Conservation (phyloP, 73 alveolate genomes). For the Durusdinium trenchii region DNA sequence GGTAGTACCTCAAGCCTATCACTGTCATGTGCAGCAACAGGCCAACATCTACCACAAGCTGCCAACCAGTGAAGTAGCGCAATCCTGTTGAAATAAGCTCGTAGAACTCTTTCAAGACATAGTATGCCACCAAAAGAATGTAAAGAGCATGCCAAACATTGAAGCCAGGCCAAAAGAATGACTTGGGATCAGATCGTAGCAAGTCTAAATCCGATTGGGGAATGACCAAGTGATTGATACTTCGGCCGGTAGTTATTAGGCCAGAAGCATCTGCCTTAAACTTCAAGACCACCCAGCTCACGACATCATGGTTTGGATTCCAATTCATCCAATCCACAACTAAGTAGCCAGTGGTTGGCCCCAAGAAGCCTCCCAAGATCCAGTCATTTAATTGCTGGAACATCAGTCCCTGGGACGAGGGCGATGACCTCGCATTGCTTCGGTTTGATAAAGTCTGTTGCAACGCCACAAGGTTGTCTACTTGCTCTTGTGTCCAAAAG, state of each 20-base stretch:
- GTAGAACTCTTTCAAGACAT: conserved; percentile 39
- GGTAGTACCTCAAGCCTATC: conserved; percentile 45
- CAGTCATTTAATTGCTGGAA: conserved; percentile 64
- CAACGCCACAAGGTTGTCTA: conserved; percentile 18
- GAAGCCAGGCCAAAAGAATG: conserved; percentile 24
- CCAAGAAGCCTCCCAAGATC: conserved; percentile 86
- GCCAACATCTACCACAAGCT: conserved; percentile 40
- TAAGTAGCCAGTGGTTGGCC: conserved; percentile 75
- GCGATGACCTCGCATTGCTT: background rate
- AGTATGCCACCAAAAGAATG: conserved; percentile 61
- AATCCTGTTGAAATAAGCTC: background rate
- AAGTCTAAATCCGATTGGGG: background rate
- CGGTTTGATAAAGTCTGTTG: background rate
- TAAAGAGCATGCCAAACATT: conserved; percentile 68
- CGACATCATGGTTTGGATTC: conserved; percentile 66
- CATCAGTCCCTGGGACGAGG: conserved; percentile 68
- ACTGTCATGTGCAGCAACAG: conserved; percentile 22
- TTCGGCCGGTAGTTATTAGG: conserved; percentile 32
- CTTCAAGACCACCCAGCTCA: conserved; percentile 86
- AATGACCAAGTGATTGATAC: conserved; percentile 60
- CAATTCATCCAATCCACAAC: conserved; percentile 94
- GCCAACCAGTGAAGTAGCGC: conserved; percentile 40
- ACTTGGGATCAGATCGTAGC: background rate
- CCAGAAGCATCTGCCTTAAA: conserved; percentile 75
- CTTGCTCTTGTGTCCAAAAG: conserved; percentile 65